Evolutionary conservation across 306 rosid species (phyloP).

Genomic region (Sindora glabra): DNA sequence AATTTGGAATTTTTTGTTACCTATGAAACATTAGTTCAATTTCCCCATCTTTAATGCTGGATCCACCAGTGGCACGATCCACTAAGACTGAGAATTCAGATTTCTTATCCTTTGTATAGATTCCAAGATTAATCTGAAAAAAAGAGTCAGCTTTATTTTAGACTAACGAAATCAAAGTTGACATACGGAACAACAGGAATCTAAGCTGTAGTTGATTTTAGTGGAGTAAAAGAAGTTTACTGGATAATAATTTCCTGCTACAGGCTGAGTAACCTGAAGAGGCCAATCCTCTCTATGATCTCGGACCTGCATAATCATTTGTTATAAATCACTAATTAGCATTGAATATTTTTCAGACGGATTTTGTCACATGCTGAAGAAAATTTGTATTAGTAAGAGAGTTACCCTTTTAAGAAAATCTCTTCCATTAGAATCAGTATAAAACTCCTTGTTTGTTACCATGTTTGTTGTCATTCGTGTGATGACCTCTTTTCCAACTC

Average conservation of each 20-base stretch:
- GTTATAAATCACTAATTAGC: constrained; percentile 1
- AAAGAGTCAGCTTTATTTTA: not conserved
- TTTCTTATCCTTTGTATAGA: constrained; percentile 53
- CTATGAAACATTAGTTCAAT: constrained; percentile 90
- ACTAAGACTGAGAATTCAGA: constrained; percentile 77
- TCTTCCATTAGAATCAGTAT: constrained; percentile 86
- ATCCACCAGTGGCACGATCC: constrained; percentile 85
- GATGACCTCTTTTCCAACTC: constrained; percentile 81
- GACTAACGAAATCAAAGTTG: not conserved
- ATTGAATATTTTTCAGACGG: constrained; percentile 34
- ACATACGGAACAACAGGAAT: not conserved
- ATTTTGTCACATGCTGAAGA: not conserved
- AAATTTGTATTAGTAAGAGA: constrained; percentile 25
- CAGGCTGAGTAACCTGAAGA: constrained; percentile 70
- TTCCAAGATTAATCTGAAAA: constrained; percentile 78
- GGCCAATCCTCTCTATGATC: constrained; percentile 75
- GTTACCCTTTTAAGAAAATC: constrained; percentile 82
- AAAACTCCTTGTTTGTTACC: constrained; percentile 69
- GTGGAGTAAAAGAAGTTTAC: constrained; percentile 32
- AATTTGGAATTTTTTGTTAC: constrained; percentile 18
- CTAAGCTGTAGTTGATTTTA: not conserved
- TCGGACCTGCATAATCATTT: constrained; percentile 51
- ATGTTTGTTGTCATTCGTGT: constrained; percentile 63
- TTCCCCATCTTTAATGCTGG: constrained; percentile 77
- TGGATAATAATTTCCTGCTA: constrained; percentile 91